phyloP scores from a whole-genome alignment of 1,284 basidiomycete genomes.

The Ustilago lituana region DNA sequence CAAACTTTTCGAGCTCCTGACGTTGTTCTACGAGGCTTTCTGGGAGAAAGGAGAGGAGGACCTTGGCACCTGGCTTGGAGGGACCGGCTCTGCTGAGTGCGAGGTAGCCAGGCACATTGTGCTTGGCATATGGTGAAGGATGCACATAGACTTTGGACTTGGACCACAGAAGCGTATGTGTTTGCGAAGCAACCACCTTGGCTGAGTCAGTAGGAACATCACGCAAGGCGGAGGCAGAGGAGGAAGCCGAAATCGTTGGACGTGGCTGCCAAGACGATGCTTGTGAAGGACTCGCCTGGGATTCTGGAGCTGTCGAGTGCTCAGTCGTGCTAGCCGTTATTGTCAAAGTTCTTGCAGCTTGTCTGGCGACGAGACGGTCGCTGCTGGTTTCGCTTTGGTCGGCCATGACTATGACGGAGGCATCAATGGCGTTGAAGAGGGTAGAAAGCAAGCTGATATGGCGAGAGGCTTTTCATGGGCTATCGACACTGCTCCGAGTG shows the following conservation, averaged over 20 bases:
- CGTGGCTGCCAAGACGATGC: too few relatives aligned
- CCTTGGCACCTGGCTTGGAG: conserved; percentile 20
- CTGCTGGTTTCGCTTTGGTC: neutral
- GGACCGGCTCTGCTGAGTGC: conserved; percentile 41
- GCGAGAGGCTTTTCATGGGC: too few relatives aligned
- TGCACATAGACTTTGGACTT: conserved; percentile 70
- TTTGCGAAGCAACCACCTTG: too few relatives aligned
- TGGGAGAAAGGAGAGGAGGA: conserved; percentile 69
- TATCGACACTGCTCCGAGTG: too few relatives aligned
- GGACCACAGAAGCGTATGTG: conserved; percentile 46
- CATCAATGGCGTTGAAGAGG: neutral
- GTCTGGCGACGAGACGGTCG: neutral
- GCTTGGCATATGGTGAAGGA: conserved; percentile 86
- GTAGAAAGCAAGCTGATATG: neutral
- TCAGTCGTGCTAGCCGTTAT: too few relatives aligned
- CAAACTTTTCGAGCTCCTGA: conserved; percentile 79
- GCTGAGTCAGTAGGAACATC: too few relatives aligned
- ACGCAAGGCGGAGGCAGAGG: neutral
- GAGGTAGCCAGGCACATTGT: conserved; percentile 89
- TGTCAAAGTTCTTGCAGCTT: too few relatives aligned
- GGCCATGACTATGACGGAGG: conserved; percentile 1
- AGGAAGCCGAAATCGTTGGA: neutral
- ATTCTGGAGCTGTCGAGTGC: neutral
- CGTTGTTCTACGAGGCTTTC: conserved; percentile 75
- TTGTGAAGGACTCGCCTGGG: neutral